Evolutionary conservation across 139 green algal species (phyloP), one percentile per base, ranked within the genome.

Genomic region (Mesostigma viride): DNA sequence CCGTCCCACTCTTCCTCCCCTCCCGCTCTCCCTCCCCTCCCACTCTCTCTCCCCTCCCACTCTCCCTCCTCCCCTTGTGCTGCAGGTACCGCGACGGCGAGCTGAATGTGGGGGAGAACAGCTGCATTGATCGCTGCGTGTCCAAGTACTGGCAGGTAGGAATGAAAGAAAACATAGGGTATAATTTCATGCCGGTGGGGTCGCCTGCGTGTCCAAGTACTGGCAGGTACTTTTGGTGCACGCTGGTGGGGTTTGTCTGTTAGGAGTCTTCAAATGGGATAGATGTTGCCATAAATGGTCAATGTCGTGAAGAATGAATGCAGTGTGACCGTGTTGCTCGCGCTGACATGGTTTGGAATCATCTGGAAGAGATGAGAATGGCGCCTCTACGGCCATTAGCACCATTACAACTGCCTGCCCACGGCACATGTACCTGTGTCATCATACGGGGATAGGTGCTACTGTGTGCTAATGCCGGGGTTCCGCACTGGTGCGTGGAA

Each of bases 131-230:
- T 70, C 73, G 91, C 22, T 97, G 91, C 64, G 79, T 84, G 24
- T 78, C 85, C 6, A 97, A 97, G 74, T 97, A 97, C 76, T 97
- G 91, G 91, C 89, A 97, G 86, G 91, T 93, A 64, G 31, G 53
- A 22, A 22, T 3, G 14, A 3, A 14, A 3, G 27, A 26, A 22
- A 56, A 28, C 45, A 22, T 22, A 22, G 22, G 22, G 22, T 56
- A 28, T 22, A 56, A 28, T 22, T 56, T 56, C n/a, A n/a, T 56
- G 45, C 45, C 22, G 45, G 22, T 56, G 45, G 22, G 22, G 45
- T 56, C 45, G 45, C 45, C 22, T 56, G 45, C 45, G 45, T 56
- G 45, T 56, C 22, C 45, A 56, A 56, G 22, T 56, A 22, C 45
- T n/a, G n/a, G n/a, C n/a, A n/a, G n/a, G n/a, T n/a, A n/a, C n/a